Conservation (phyloP, 78 protist genomes). For the Blattamonas nauphoetae region DNA sequence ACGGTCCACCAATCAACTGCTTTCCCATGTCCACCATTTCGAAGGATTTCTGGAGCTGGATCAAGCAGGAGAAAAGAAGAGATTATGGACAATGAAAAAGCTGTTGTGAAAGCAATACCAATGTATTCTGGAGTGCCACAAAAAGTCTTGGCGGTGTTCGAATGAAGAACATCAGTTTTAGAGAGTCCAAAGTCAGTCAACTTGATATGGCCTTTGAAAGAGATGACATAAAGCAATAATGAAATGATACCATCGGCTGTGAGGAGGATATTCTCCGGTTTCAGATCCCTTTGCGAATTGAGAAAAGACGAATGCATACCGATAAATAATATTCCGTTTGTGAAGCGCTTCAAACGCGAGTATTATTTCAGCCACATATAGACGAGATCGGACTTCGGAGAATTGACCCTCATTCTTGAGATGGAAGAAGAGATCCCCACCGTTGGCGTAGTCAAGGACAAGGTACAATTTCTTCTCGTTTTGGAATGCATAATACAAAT, state of each 20-base stretch:
- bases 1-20: constrained; percentile 72
- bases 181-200: constrained; percentile 92
- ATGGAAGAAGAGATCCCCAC: constrained; percentile 87
- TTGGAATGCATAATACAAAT: constrained; percentile 73
- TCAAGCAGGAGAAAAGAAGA: not conserved
- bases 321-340: constrained; percentile 46
- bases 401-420: constrained; percentile 53
- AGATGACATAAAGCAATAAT: not conserved
- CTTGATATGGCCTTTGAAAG: constrained; percentile 57
- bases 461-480: constrained; percentile 75
- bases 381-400: constrained; percentile 48
- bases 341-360: constrained; percentile 74
- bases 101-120: too few species aligned
- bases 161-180: constrained; percentile 48
- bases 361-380: constrained; percentile 76
- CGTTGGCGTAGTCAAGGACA: constrained; percentile 79
- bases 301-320: not conserved
- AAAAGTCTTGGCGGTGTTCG: constrained; percentile 63
- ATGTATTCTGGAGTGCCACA: constrained; percentile 98
- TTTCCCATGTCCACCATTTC: constrained; percentile 55
- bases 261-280: constrained; percentile 90
- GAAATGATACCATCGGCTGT: constrained; percentile 38
- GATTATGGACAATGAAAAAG: too few species aligned
- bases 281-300: constrained; percentile 54
- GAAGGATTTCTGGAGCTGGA: constrained; percentile 71